A percentile compares a stretch with the other conserved stretches of the same genome.
phyloP scores from a whole-genome alignment of 2,329 filamentous ascomycete genomes.

The Balansia obtecta region DNA sequence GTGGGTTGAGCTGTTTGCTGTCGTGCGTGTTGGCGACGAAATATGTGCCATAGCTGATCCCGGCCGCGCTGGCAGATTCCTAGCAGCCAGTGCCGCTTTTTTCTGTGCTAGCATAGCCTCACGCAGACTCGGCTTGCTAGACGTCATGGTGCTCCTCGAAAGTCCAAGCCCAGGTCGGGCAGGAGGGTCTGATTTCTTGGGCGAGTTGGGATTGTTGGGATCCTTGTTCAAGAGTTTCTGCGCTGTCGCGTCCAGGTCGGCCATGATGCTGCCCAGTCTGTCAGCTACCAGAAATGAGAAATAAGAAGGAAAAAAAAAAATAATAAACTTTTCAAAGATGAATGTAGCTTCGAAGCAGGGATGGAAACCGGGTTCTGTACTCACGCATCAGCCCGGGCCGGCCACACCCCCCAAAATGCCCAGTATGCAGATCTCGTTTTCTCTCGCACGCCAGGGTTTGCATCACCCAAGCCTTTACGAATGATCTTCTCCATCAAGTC shows the following conservation, averaged over 20 bases:
- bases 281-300: slow-evolving; percentile 10
- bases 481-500: slow-evolving; percentile 80
- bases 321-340: not conserved
- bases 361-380: slow-evolving; percentile 17
- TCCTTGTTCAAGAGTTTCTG: slow-evolving; percentile 75
- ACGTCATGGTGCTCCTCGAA: slow-evolving; percentile 48
- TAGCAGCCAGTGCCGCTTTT: slow-evolving; percentile 39
- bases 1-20: slow-evolving; percentile 24
- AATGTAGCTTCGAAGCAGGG: not conserved
- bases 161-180: slow-evolving; percentile 45
- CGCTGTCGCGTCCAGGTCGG: slow-evolving; percentile 63
- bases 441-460: slow-evolving; percentile 83
- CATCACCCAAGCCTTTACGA: slow-evolving; percentile 76
- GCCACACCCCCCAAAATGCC: slow-evolving; percentile 69
- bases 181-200: slow-evolving; percentile 35
- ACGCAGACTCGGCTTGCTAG: slow-evolving; percentile 55
- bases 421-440: slow-evolving; percentile 79
- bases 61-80: slow-evolving; percentile 41
- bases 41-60: slow-evolving; percentile 53
- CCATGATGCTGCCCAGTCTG: slow-evolving; percentile 51
- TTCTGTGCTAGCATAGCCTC: slow-evolving; percentile 80
- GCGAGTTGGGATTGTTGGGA: slow-evolving; percentile 64
- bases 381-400: slow-evolving; percentile 60
- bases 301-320: too few relatives aligned
- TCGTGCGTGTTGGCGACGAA: slow-evolving; percentile 33